Conservation (phyloP, 768 basidiomycete genomes). For the Neoboletus magnificus region DNA sequence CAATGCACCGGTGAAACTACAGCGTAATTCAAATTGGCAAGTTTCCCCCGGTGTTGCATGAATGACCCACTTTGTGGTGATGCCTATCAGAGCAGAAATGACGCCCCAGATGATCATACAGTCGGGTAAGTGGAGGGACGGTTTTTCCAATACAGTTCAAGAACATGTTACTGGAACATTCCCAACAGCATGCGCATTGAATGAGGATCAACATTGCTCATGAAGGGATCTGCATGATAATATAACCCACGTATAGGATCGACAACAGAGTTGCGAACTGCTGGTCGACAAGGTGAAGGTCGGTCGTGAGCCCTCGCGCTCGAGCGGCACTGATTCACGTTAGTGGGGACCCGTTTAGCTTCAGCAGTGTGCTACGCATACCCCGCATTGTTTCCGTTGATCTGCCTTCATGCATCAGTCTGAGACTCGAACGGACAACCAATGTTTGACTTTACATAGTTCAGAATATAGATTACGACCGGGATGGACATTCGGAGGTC, state of each 20-base stretch:
- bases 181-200: background rate
- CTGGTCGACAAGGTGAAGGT: slow-evolving; percentile 55
- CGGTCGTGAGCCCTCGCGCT: slow-evolving; percentile 61
- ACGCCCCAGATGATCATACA: slow-evolving; percentile 73
- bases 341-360: background rate
- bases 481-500: slow-evolving; percentile 56
- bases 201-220: slow-evolving; percentile 14
- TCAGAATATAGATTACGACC: slow-evolving; percentile 39
- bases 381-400: slow-evolving; percentile 71
- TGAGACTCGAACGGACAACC: background rate
- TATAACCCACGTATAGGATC: slow-evolving; percentile 61
- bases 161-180: slow-evolving; percentile 59
- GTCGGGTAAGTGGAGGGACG: slow-evolving; percentile 60
- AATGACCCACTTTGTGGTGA: slow-evolving; percentile 29
- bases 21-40: background rate
- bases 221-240: slow-evolving; percentile 43
- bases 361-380: slow-evolving; percentile 26
- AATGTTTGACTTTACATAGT: slow-evolving; percentile 27
- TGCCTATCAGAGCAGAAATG: slow-evolving; percentile 47
- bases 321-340: slow-evolving; percentile 55
- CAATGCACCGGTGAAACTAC: slow-evolving; percentile 41
- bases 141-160: slow-evolving; percentile 62
- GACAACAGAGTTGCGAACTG: slow-evolving; percentile 68
- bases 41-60: background rate
- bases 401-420: slow-evolving; percentile 30